phyloP scores from a whole-genome alignment of 1,284 basidiomycete genomes.

The Cutaneotrichosporon cutaneum region DNA sequence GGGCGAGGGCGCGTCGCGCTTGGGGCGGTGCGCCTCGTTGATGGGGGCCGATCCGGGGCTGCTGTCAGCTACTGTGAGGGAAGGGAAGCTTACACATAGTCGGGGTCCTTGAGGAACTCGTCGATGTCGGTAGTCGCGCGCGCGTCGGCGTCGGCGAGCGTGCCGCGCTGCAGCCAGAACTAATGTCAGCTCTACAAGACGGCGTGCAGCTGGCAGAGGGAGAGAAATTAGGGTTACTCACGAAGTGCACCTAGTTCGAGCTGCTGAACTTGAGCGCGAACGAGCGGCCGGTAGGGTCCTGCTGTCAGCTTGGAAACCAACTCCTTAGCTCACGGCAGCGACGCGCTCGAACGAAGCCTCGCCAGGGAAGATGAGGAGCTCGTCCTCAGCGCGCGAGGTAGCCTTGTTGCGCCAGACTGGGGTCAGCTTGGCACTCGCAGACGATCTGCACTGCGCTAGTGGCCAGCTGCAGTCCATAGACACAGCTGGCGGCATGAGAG shows the following conservation, averaged over 20 bases:
- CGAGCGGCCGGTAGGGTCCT: constrained; percentile 47
- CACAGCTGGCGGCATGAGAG: background rate
- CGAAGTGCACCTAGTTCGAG: constrained; percentile 50
- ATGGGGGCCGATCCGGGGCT: constrained; percentile 20
- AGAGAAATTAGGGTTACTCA: constrained; percentile 30
- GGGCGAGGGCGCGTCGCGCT: background rate
- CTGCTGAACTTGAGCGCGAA: constrained; percentile 50
- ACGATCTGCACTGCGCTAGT: no score
- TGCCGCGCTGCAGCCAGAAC: constrained; percentile 52
- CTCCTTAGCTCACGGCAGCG: constrained; percentile 31
- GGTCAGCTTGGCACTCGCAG: background rate
- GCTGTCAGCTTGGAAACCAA: constrained; percentile 9
- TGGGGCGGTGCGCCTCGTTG: constrained; percentile 28
- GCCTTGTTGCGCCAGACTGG: constrained; percentile 46
- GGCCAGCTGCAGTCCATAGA: no score
- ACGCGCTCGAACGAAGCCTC: constrained; percentile 50
- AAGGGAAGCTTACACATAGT: constrained; percentile 34
- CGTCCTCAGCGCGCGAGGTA: constrained; percentile 39
- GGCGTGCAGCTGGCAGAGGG: background rate
- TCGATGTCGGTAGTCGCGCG: constrained; percentile 47
- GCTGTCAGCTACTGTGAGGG: background rate
- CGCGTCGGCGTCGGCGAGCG: constrained; percentile 31
- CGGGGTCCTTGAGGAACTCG: constrained; percentile 42
- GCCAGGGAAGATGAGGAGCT: constrained; percentile 52
- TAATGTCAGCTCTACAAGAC: constrained; percentile 20